Evolutionary conservation across 2,329 filamentous ascomycete genomes (phyloP).

Genomic region (Nigrospora osmanthi): DNA sequence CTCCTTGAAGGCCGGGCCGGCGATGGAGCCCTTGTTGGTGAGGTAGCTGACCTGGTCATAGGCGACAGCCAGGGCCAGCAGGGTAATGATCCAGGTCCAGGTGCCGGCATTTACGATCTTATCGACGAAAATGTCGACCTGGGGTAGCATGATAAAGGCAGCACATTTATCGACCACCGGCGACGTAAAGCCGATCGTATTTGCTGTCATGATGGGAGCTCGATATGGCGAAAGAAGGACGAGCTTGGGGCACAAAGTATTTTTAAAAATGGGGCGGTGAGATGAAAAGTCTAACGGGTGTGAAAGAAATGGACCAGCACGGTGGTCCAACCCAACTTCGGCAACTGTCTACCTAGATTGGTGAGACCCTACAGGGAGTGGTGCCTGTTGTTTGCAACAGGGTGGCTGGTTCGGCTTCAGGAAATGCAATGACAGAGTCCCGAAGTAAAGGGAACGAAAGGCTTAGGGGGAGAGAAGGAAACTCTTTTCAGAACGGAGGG

Average conservation of each 20-base stretch:
- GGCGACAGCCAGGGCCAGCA: conserved; percentile 63
- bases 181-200: conserved; percentile 59
- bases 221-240: too few species aligned
- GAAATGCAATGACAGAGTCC: too few species aligned
- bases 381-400: too few species aligned
- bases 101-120: conserved; percentile 48
- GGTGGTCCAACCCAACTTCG: too few species aligned
- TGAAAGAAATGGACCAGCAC: too few species aligned
- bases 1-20: conserved; percentile 66
- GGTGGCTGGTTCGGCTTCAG: too few species aligned
- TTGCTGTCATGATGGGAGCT: conserved; percentile 39
- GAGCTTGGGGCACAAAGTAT: too few species aligned
- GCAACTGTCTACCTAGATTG: too few species aligned
- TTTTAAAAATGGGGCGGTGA: not conserved
- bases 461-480: too few species aligned
- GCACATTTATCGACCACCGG: conserved; percentile 53
- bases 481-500: too few species aligned
- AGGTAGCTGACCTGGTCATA: conserved; percentile 89
- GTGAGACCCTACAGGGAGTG: too few species aligned
- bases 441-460: too few species aligned
- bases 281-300: not conserved
- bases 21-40: conserved; percentile 66
- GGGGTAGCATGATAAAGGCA: conserved; percentile 41
- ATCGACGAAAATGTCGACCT: conserved; percentile 48
- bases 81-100: conserved; percentile 58